A percentile compares a stretch with the other conserved stretches of the same genome.
Evolutionary conservation across 345 rosid genomes (phyloP).

Genomic region (Lepidium didymum): DNA sequence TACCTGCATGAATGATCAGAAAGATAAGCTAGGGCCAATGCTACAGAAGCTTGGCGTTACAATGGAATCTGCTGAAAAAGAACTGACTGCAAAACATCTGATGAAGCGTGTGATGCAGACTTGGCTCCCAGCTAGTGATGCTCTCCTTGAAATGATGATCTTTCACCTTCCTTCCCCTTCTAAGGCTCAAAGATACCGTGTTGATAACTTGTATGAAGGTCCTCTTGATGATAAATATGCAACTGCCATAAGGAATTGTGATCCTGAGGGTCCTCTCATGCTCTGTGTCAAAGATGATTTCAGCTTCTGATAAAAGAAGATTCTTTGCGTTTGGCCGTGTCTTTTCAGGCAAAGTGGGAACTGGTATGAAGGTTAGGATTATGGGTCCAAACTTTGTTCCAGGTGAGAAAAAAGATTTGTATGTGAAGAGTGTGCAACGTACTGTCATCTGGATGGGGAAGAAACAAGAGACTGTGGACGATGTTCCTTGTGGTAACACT

Average conservation of each 20-base stretch:
- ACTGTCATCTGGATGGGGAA: conserved; percentile 94
- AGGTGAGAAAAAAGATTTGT: conserved; percentile 68
- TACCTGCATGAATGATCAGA: conserved; percentile 83
- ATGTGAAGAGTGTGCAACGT: conserved; percentile 41
- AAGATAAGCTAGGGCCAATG: conserved; percentile 87
- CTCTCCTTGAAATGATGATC: conserved; percentile 82
- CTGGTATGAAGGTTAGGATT: conserved; percentile 77
- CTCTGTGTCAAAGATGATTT: conserved; percentile 90
- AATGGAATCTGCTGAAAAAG: conserved; percentile 74
- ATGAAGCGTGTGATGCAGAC: conserved; percentile 97
- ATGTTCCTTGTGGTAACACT: conserved; percentile 87
- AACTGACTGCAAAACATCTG: conserved; percentile 59
- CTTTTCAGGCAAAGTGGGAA: conserved; percentile 59
- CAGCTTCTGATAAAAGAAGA: conserved; percentile 80
- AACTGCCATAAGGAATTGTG: conserved; percentile 68
- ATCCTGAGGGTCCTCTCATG: conserved; percentile 80
- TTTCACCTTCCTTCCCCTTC: conserved; percentile 70
- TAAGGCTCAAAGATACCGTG: conserved; percentile 73
- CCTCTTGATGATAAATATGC: conserved; percentile 75
- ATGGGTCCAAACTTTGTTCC: conserved; percentile 87
- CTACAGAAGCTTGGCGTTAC: conserved; percentile 50
- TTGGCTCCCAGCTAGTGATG: conserved; percentile 75
- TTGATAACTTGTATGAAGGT: conserved; percentile 81
- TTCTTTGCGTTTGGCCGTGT: conserved; percentile 89
- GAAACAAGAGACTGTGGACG: conserved; percentile 79